Evolutionary conservation across 2,329 filamentous ascomycete genomes (phyloP).

Genomic region (Colletotrichum brevisporum): DNA sequence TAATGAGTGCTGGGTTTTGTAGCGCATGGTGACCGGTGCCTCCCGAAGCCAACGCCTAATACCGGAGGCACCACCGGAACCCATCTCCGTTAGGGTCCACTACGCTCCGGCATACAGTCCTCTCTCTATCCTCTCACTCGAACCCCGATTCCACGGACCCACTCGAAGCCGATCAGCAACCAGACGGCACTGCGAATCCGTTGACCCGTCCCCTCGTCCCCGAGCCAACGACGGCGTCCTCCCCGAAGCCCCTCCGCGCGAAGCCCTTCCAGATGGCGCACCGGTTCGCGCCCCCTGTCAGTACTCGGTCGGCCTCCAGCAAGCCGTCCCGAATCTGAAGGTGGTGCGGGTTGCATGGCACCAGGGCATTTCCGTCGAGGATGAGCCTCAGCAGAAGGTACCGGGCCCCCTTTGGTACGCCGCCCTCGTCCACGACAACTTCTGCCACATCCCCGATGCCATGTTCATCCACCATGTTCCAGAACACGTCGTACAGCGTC

Average conservation of each 20-base stretch:
- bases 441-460: constrained; percentile 59
- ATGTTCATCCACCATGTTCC: constrained; percentile 66
- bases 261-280: constrained; percentile 66
- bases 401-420: constrained; percentile 61
- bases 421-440: constrained; percentile 43
- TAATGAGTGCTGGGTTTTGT: too few species aligned
- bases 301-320: constrained; percentile 49
- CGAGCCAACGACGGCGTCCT: constrained; percentile 43
- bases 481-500: constrained; percentile 67
- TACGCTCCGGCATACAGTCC: too few species aligned
- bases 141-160: too few species aligned
- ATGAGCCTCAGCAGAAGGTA: constrained; percentile 65
- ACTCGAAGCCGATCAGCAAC: neutral
- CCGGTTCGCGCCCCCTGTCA: constrained; percentile 59
- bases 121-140: too few species aligned
- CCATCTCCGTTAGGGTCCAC: too few species aligned
- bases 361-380: constrained; percentile 62
- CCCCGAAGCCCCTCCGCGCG: constrained; percentile 65
- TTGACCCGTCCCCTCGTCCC: constrained; percentile 14
- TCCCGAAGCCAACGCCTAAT: too few species aligned
- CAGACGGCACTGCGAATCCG: constrained; percentile 12
- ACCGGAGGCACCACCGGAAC: too few species aligned
- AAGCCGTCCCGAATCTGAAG: constrained; percentile 63
- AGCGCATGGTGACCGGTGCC: too few species aligned
- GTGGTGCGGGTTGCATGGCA: constrained; percentile 66